Base-by-base conservation (phyloP, 2,329 filamentous ascomycete genomes). In the Xylogone sp. region DNA sequence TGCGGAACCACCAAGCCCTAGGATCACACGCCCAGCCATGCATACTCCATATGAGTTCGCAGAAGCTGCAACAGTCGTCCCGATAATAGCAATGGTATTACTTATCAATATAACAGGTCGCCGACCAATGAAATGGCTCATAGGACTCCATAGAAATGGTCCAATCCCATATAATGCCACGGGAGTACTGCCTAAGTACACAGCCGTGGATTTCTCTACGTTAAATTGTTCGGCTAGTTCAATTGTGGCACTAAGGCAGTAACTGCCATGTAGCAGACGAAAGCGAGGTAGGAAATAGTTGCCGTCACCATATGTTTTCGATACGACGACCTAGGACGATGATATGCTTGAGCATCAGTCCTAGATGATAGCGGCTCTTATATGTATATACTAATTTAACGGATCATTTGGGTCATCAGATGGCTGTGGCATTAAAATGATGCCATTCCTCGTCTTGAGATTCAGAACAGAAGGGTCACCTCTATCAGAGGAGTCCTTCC, bases 1-100 rank as follows among this genome's bases (percentile, higher is more conserved):
- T 31, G 66, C 66, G 3, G 65, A 68, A 2, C 62, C 61, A 0
- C 65, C 65, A 3, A 68, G 48, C 1, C 66, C 65, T 39, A 68
- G 65, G 4, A 68, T 43, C 46, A 68, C 57, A 13, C 65, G 61
- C 9, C 65, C 65, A 2, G 62, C 63, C n/a, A 68, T 63, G 1
- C 27, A 31, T 8, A 13, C 27, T 31, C 27, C 27, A 13, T 31
- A 31, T 31, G 27, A 31, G 21, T 52, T 27, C 2, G 50, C n/a
- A 19, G 22, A 42, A 10, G 50, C 47, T 7, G 27, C 50, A 29
- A 50, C 24, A 27, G 21, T 20, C 13, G 50, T 51, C 12, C 46
- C 46, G 4, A 52, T 46, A 20, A 52, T 50, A 5, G 50, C 47
- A 22, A 52, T 51, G 50, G 43, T 42, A 42, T 52, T 52, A 31